Evolutionary conservation across 371 early-diverging fungal genomes (phyloP).

Genomic region (Capillidium heterosporum): DNA sequence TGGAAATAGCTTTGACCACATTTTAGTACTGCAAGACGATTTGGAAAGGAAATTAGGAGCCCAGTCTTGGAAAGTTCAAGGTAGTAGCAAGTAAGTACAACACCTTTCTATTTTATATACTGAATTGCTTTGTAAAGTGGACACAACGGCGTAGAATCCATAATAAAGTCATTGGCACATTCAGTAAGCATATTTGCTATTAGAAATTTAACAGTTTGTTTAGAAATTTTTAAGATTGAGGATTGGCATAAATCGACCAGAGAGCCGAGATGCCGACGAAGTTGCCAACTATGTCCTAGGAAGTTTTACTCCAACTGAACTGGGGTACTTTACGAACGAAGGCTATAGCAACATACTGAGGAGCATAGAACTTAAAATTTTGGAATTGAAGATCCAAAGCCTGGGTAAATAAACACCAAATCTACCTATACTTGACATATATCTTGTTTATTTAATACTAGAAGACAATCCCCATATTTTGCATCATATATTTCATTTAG

Average conservation of each 20-base stretch:
- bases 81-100: slow-evolving; percentile 23
- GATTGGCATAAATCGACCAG: slow-evolving; percentile 8
- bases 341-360: no score
- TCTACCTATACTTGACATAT: no score
- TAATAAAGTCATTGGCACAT: no score
- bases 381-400: no score
- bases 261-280: background rate
- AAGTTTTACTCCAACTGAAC: background rate
- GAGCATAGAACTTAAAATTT: no score
- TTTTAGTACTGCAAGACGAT: slow-evolving; percentile 62
- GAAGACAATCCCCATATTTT: no score
- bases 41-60: slow-evolving; percentile 46
- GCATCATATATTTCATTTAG: no score
- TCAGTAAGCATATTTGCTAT: no score
- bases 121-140: slow-evolving; percentile 24
- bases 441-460: no score
- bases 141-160: slow-evolving; percentile 60
- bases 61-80: slow-evolving; percentile 32
- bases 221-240: slow-evolving; percentile 9
- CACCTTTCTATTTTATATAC: background rate
- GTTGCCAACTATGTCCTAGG: slow-evolving; percentile 6
- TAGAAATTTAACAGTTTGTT: no score
- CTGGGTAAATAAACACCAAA: no score
- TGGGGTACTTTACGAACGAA: no score
- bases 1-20: slow-evolving; percentile 10